Percentiles rank a stretch among this genome's conserved stretches.
Evolutionary conservation across 2,329 filamentous ascomycete genomes (phyloP).

Genomic region (Ceratocystis cubensis): DNA sequence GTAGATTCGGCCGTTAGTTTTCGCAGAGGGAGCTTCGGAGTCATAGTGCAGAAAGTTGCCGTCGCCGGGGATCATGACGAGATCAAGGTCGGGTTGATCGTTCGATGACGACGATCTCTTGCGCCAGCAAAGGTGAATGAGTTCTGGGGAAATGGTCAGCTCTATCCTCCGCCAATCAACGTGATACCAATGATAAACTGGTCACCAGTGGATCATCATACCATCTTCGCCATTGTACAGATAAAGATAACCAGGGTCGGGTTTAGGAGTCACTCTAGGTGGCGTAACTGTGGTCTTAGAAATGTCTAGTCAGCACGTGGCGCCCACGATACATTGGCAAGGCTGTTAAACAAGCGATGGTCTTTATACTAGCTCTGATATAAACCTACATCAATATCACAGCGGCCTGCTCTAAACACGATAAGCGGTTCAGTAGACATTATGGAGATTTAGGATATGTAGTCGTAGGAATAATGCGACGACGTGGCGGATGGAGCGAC

Average conservation of each 20-base stretch:
- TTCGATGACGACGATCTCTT: slow-evolving; percentile 59
- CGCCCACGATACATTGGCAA: slow-evolving; percentile 11
- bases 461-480: not conserved
- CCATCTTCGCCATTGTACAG: slow-evolving; percentile 77
- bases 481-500: not conserved
- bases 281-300: slow-evolving; percentile 35
- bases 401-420: slow-evolving; percentile 91
- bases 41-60: slow-evolving; percentile 73
- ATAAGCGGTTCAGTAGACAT: slow-evolving; percentile 84
- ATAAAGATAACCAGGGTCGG: slow-evolving; percentile 75
- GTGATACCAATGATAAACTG: not conserved
- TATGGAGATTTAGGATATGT: slow-evolving; percentile 23
- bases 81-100: slow-evolving; percentile 57
- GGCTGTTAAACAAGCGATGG: slow-evolving; percentile 7
- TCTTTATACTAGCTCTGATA: not conserved
- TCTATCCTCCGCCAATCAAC: not conserved
- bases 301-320: slow-evolving; percentile 11
- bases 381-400: slow-evolving; percentile 61
- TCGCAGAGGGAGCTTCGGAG: slow-evolving; percentile 43
- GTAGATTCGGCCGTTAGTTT: slow-evolving; percentile 81
- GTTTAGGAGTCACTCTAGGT: slow-evolving; percentile 58
- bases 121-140: slow-evolving; percentile 96
- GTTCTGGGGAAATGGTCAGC: slow-evolving; percentile 39
- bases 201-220: slow-evolving; percentile 27
- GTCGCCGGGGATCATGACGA: slow-evolving; percentile 87